A percentile compares a stretch with the other conserved stretches of the same genome.
Conservation (phyloP, 495 filamentous ascomycete species). For the Trichocladium antarcticum region DNA sequence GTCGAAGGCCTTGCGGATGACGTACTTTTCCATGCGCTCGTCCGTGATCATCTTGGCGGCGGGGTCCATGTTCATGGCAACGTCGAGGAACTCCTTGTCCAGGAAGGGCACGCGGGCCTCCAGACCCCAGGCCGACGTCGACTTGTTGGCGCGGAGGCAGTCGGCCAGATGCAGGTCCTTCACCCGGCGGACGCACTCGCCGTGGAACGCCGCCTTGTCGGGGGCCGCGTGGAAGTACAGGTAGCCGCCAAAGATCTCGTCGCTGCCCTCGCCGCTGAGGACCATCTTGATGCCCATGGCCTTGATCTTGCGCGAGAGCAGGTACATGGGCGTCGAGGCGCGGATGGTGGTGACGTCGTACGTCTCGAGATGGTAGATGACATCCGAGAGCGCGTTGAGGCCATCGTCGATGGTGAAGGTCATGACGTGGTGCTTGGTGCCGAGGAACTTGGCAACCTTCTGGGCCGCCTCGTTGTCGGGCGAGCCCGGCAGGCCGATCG, state of each 20-base stretch:
- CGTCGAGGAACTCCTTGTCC: conserved; percentile 90
- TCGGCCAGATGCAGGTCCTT: conserved; percentile 94
- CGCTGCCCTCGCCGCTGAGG: conserved; percentile 85
- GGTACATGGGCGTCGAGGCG: conserved; percentile 97
- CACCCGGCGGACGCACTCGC: conserved; percentile 80
- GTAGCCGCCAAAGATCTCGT: conserved; percentile 97
- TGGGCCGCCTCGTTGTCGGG: conserved; percentile 83
- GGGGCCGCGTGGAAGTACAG: conserved; percentile 96
- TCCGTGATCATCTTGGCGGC: conserved; percentile 88
- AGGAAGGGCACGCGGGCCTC: conserved; percentile 97
- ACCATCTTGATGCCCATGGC: conserved; percentile 99
- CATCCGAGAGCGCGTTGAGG: conserved; percentile 87
- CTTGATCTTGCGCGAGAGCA: conserved; percentile 96
- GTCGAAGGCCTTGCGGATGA: conserved; percentile 94
- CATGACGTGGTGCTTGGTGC: conserved; percentile 94
- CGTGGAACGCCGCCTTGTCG: conserved; percentile 81
- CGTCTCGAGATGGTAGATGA: conserved; percentile 94
- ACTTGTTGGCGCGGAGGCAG: conserved; percentile 97
- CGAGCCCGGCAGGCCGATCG: conserved; percentile 82
- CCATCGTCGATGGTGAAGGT: conserved; percentile 97
- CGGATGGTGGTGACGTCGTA: conserved; percentile 98
- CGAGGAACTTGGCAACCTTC: conserved; percentile 87
- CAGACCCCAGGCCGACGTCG: conserved; percentile 95
- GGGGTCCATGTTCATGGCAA: conserved; percentile 85
- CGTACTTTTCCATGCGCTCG: conserved; percentile 91